These are phyloP conservation scores for Nemania bipapillata DNA, from an alignment of 2,329 filamentous ascomycete species.

Conservation along the genomic window DNA sequence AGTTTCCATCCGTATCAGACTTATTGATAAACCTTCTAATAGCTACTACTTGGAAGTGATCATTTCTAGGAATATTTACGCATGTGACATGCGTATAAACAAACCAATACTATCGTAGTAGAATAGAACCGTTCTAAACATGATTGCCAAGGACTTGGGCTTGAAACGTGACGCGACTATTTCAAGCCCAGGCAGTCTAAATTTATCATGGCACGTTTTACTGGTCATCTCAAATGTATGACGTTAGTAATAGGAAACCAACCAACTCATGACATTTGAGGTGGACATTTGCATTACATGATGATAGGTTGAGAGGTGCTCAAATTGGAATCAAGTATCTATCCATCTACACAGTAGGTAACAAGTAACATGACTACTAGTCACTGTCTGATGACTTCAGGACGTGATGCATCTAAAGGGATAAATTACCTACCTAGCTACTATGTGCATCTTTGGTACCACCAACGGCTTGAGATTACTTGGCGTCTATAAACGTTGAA, in stretches of 20 bases:
- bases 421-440: no score
- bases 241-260: not conserved
- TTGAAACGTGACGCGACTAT: not conserved
- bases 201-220: not conserved
- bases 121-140: not conserved
- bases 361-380: not conserved
- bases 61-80: not conserved
- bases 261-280: not conserved
- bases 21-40: not conserved
- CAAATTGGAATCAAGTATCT: not conserved
- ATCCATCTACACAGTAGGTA: not conserved
- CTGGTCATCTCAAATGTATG: not conserved
- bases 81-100: not conserved
- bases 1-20: constrained; percentile 1
- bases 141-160: not conserved
- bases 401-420: not conserved
- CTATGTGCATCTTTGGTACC: not conserved
- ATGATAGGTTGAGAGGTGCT: not conserved
- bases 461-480: not conserved
- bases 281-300: not conserved
- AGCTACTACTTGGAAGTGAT: not conserved
- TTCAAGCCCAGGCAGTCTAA: not conserved
- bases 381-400: constrained; percentile 4
- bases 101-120: not conserved
- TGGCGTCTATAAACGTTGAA: not conserved